Evolutionary conservation across 768 basidiomycete genomes (phyloP), one percentile per base, ranked within the genome.

Genomic region (Hemileccinum impolitum): DNA sequence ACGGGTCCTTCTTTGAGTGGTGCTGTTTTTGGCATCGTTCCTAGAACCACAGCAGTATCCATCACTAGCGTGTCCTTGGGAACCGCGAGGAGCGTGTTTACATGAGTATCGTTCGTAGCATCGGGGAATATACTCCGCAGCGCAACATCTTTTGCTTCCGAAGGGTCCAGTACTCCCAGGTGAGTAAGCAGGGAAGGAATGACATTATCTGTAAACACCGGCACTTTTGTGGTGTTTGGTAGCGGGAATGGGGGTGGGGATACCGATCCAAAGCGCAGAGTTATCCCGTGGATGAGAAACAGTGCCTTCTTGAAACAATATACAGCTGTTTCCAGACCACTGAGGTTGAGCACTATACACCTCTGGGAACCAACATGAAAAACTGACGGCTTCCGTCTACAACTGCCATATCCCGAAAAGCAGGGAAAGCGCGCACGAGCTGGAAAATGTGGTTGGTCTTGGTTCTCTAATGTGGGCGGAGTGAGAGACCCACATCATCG

Each of bases 261-360:
- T 38, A 71, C 62, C 7, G 77, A 68, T 42, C 79, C 77, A 70
- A 93, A 93, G 39, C 88, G 82, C 38, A 84, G 64, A 21, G 66
- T 69, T 43, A 94, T 68, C 21, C 81, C 83, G 53, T 89, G 81
- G 44, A 92, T 72, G 44, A 94, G 77, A 67, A 91, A 90, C 28
- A 95, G 72, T 2, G 87, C 90, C 62, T 94, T 95, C 68, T 92
- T 93, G 77, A 92, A 90, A 61, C 89, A 81, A 68, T 90, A 94
- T 19, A 92, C 75, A n/a, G 80, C 89, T 91, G 31, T 48, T 37
- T 39, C 32, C 44, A 39, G 19, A 37, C 19, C 28, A 43, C 21
- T 14, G 32, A 26, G 40, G 42, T 39, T 43, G 4, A 48, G 42
- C 32, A 18, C 13, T 19, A 30, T 8, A 8, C 8, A 53, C 39